Evolutionary conservation across 225 moss, liverwort and hornwort genomes (phyloP), one percentile per base, ranked within the genome.

Genomic region (Physcomitrellopsis africana): DNA sequence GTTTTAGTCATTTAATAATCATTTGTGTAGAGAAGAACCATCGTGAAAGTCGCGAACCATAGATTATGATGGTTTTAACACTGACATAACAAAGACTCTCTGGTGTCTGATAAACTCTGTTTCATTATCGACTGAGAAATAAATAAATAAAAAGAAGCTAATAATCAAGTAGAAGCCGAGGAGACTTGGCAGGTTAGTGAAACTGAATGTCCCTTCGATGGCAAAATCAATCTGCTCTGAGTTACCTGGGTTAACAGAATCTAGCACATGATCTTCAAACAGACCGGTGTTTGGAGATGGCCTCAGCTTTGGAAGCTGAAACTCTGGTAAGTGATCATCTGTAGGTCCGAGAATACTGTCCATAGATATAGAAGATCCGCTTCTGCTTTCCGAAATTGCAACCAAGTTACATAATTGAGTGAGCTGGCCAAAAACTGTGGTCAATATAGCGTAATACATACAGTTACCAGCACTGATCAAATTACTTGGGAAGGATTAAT

Each of bases 251-350:
- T 58, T 17, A 24, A 53, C 22, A 27, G 23, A 45, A 58, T 68
- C 85, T 49, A 76, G 78, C 23, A 67, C 43, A 43, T 49, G 60
- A 63, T 73, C 70, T 61, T 83, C 82, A 41, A 37, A 23, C 29
- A 74, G 77, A 26, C 8, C 67, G 72, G 72, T n/a, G 68, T 85
- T 79, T 43, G 52, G 23, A 51, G 77, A 73, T 17, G 63, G 23
- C 15, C 51, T 49, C 63, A 45, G 55, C 46, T 12, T 78, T 78
- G 82, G 85, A 69, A 82, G 73, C 62, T 88, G 88, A 83, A 88
- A 82, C 72, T 78, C 85, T 65, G 88, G 88, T 66, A 88, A 76
- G 53, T 66, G 46, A 57, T 88, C 88, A 77, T 88, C 82, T 69
- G 82, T 54, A 62, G 74, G 72, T n/a, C 74, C 87, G 42, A 80